These are phyloP conservation scores for Epichloe amarillans DNA, from an alignment of 2,329 filamentous ascomycete genomes.

Conservation along the genomic window DNA sequence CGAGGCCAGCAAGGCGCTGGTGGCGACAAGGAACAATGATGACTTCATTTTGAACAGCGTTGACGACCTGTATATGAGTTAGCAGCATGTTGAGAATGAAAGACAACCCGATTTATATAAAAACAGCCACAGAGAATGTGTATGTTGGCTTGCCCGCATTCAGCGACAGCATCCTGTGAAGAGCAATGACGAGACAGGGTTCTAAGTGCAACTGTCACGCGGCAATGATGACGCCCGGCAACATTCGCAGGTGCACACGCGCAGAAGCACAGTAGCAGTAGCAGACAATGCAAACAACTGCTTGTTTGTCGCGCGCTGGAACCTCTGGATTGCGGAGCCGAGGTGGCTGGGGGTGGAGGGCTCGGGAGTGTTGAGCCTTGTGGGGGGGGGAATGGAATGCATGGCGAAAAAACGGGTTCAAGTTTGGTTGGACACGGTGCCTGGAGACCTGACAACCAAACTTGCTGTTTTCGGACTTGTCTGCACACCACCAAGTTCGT, in stretches of 20 bases:
- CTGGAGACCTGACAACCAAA: not conserved
- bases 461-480: not conserved
- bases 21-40: slow-evolving; percentile 30
- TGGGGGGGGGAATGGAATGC: not conserved
- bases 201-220: not conserved
- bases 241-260: not conserved
- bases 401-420: not conserved
- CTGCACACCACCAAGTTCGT: not conserved
- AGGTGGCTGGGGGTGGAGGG: not conserved
- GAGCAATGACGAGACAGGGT: not conserved
- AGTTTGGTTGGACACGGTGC: not conserved
- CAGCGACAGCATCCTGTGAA: not conserved
- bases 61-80: not conserved
- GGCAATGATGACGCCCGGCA: not conserved
- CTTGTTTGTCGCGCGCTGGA: not conserved
- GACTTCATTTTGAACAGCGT: slow-evolving; percentile 29
- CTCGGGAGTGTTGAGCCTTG: not conserved
- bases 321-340: not conserved
- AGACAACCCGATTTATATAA: not conserved
- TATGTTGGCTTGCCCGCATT: not conserved
- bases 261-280: not conserved
- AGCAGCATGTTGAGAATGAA: not conserved
- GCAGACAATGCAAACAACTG: not conserved
- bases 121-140: not conserved
- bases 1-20: slow-evolving; percentile 31